Base-by-base conservation (phyloP, 176 grass and related monocot species). In the Elymus sibiricus region DNA sequence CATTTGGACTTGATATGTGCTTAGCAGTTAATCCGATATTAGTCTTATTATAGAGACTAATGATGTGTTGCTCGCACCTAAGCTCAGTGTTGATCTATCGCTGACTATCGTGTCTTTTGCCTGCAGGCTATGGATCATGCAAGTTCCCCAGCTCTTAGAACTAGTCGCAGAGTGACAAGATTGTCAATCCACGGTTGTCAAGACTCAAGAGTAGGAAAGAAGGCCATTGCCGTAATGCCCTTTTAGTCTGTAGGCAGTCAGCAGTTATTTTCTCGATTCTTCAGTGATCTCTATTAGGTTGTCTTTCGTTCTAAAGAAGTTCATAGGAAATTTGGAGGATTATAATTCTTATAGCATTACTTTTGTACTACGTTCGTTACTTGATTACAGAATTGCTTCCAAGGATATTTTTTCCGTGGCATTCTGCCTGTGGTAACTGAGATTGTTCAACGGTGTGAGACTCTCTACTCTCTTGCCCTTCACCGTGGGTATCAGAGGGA, bases 121-220 rank as follows among this genome's bases (percentile, higher is more conserved):
- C 17, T 75, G 25, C 85, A 90, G 89, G 89, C 75, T 34, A 80
- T 47, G 59, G 85, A 80, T 67, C 80, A 13, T 84, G 80, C 80
- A 87, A 74, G 66, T 87, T 90, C 75, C 4, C 47, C 26, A 84
- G 80, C 29, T 74, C 85, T 28, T 10, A 27, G 14, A 28, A 87
- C 11, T 90, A 77, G 78, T 9, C 12, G 29, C 5, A 3, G 17
- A 39, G 8, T n/a, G 9, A 62, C 37, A 43, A 55, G 39, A 47
- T 15, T 44, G 3, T 11, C 56, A 53, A 19, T 8, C 15, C 0
- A 32, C 25, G 22, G 7, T 19, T 28, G 24, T 58, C 53, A 58
- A 58, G 42, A 80, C 2, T 34, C 32, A 34, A 34, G 32, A 34
- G 32, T 34, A 34, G 60, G 16, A 27, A 49, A 40, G 49, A 77